Conservation (phyloP, 768 basidiomycete species). For the Filobasidium floriforme region DNA sequence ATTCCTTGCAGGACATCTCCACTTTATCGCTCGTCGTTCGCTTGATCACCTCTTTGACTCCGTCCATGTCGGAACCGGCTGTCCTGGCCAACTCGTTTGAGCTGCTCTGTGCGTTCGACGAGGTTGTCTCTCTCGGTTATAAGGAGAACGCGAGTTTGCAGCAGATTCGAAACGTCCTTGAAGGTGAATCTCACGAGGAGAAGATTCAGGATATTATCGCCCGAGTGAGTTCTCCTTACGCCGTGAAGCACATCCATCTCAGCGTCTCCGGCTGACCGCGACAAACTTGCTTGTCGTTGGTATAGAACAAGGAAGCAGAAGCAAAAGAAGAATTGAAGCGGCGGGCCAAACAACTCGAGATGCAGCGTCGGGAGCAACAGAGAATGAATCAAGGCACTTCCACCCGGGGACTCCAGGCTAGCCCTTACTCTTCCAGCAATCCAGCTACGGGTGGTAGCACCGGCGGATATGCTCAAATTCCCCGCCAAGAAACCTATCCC, state of each 20-base stretch:
- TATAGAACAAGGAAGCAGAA: constrained; percentile 94
- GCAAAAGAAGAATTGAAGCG: constrained; percentile 98
- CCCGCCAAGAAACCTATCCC: constrained; percentile 64
- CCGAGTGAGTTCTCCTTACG: constrained; percentile 62
- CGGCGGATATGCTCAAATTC: constrained; percentile 62
- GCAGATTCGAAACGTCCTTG: constrained; percentile 49
- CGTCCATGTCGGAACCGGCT: constrained; percentile 52
- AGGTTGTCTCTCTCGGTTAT: constrained; percentile 79
- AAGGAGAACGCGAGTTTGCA: constrained; percentile 49
- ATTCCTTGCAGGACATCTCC: constrained; percentile 63
- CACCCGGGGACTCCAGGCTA: not conserved
- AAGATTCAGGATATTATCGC: constrained; percentile 95
- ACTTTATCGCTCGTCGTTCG: constrained; percentile 90
- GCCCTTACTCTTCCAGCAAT: not conserved
- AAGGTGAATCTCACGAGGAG: constrained; percentile 52
- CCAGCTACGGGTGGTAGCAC: constrained; percentile 50
- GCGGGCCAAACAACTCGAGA: constrained; percentile 92
- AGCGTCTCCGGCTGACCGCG: too few relatives aligned
- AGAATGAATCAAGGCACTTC: constrained; percentile 48
- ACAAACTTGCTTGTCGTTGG: too few relatives aligned
- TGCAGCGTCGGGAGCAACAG: constrained; percentile 93
- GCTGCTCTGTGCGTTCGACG: constrained; percentile 89
- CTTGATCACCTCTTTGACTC: constrained; percentile 61
- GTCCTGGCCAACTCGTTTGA: constrained; percentile 87
- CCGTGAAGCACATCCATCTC: too few relatives aligned